These are phyloP conservation scores for Citrus cavaleriei DNA, from an alignment of 345 rosid genomes.

Conservation along the genomic window DNA sequence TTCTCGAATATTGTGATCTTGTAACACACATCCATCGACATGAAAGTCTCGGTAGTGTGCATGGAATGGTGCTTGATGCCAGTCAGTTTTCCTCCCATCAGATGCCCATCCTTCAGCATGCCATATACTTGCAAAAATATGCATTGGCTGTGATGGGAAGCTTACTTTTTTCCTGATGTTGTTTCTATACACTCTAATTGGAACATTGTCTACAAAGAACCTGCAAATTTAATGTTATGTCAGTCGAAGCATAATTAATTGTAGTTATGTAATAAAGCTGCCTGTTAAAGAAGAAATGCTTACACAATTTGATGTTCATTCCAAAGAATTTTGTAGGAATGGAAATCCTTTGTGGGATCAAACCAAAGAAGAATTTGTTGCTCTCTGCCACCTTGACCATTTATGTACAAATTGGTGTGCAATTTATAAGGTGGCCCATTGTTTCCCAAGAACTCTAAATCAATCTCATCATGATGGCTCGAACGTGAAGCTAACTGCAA, in stretches of 20 bases:
- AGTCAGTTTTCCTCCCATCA: slow-evolving; percentile 6
- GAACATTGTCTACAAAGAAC: slow-evolving; percentile 34
- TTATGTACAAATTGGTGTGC: slow-evolving; percentile 14
- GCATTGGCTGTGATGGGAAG: slow-evolving; percentile 33
- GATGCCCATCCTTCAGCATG: slow-evolving; percentile 2
- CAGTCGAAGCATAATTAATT: no score
- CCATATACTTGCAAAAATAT: slow-evolving; percentile 19
- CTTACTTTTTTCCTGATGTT: slow-evolving; percentile 6
- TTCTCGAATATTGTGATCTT: not conserved
- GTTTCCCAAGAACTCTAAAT: slow-evolving; percentile 23
- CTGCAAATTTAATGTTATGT: not conserved
- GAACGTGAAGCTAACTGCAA: not conserved
- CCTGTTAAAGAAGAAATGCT: not conserved
- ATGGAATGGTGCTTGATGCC: slow-evolving; percentile 29
- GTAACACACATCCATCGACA: slow-evolving; percentile 23
- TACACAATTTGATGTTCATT: slow-evolving; percentile 11
- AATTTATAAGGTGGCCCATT: slow-evolving; percentile 14
- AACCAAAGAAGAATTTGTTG: slow-evolving; percentile 21
- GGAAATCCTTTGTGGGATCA: slow-evolving; percentile 25
- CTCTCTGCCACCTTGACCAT: slow-evolving; percentile 18
- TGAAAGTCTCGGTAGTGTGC: slow-evolving; percentile 27
- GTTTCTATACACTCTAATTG: slow-evolving; percentile 31
- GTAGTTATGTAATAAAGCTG: no score
- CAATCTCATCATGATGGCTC: slow-evolving; percentile 12
- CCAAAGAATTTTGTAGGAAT: slow-evolving; percentile 16